Evolutionary conservation across 345 rosid genomes (phyloP).

Genomic region (Psidium friedrichsthalianum): DNA sequence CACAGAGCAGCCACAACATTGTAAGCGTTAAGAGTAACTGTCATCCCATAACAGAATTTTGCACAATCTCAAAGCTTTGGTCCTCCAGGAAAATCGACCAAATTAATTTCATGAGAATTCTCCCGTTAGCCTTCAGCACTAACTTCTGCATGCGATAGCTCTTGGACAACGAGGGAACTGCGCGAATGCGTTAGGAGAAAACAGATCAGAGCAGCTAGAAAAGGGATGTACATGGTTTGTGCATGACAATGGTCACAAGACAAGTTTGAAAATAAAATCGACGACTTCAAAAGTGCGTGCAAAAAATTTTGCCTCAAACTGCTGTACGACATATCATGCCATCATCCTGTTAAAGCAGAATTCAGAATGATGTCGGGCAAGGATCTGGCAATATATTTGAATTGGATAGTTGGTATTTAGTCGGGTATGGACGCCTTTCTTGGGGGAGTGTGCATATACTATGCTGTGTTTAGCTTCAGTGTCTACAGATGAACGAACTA

Average conservation of each 20-base stretch:
- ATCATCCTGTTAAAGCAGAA: not conserved
- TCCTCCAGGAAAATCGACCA: conserved; percentile 78
- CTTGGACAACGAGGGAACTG: conserved; percentile 96
- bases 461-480: not conserved
- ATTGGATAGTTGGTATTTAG: not conserved
- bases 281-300: not conserved
- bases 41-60: conserved; percentile 92
- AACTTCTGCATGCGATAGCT: conserved; percentile 62
- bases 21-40: conserved; percentile 72
- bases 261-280: not conserved
- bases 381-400: not conserved
- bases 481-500: not conserved
- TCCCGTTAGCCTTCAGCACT: conserved; percentile 37
- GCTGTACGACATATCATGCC: not conserved
- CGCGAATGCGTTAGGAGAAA: conserved; percentile 3
- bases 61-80: conserved; percentile 91
- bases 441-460: not conserved
- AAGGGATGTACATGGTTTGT: not conserved
- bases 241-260: not conserved
- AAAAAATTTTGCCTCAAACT: not conserved
- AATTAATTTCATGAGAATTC: conserved; percentile 38
- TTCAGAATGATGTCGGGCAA: not conserved
- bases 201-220: not conserved
- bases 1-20: conserved; percentile 81
- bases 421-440: not conserved